Evolutionary conservation across 257 asterid genomes (phyloP).

Genomic region (Mitragyna speciosa): DNA sequence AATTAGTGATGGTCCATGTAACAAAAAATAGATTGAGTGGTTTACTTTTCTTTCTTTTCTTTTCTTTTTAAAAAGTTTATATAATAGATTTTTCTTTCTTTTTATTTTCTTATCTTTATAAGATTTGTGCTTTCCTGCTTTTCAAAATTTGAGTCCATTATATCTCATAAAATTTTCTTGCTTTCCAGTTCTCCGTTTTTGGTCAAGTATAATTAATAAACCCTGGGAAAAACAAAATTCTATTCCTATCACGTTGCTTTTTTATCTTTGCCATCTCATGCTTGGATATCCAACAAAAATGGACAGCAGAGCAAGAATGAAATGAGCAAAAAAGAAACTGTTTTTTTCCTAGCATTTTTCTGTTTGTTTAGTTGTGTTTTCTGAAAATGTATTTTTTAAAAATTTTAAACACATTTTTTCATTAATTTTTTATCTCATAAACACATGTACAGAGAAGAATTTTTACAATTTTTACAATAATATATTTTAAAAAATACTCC

Average conservation of each 20-base stretch:
- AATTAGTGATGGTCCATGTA: neutral
- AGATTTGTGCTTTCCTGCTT: too few species aligned
- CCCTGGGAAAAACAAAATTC: neutral
- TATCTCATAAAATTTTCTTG: neutral
- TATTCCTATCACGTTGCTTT: neutral
- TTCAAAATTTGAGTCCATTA: too few species aligned
- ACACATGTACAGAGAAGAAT: too few species aligned
- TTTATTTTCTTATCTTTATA: neutral
- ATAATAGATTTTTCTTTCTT: neutral
- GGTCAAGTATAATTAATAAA: neutral
- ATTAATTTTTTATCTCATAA: too few species aligned
- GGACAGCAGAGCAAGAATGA: neutral
- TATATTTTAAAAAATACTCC: too few species aligned
- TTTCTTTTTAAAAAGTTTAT: too few species aligned
- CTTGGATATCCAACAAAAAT: neutral
- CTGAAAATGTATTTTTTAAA: neutral
- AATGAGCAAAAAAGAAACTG: neutral
- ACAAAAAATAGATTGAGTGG: neutral
- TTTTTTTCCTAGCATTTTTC: neutral
- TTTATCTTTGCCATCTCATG: slow-evolving; percentile 7
- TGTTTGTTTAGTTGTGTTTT: too few species aligned
- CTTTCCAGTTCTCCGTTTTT: neutral
- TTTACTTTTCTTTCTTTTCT: neutral
- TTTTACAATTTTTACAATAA: too few species aligned
- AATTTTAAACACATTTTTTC: too few species aligned